Conservation (phyloP, 805 yeast genomes). For the Metschnikowia shivogae region DNA sequence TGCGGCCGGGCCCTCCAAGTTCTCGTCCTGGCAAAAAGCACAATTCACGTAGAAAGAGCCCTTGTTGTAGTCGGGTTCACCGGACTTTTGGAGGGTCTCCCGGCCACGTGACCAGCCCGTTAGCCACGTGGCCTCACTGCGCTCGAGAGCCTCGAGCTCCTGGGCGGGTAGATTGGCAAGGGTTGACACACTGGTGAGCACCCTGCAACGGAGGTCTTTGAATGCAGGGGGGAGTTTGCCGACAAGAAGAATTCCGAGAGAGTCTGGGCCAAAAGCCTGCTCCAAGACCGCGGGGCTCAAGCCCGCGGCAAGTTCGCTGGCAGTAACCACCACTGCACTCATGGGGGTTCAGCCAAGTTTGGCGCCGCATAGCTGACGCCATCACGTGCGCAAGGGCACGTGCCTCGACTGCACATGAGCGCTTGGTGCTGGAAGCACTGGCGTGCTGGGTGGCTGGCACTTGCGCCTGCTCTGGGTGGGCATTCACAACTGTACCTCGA, state of each 20-base stretch:
- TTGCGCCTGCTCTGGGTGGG: too few species aligned
- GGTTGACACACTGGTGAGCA: conserved; percentile 39
- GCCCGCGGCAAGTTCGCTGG: conserved; percentile 29
- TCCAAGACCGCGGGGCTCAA: conserved; percentile 27
- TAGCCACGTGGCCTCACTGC: conserved; percentile 48
- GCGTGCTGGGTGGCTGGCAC: too few species aligned
- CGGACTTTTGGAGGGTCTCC: conserved; percentile 41
- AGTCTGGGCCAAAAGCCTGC: conserved; percentile 51
- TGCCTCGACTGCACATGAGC: too few species aligned
- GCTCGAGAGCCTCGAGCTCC: conserved; percentile 38
- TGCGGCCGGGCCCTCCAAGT: conserved; percentile 44
- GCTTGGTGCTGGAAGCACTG: too few species aligned
- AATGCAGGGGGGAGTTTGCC: conserved; percentile 39
- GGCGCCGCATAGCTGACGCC: neutral
- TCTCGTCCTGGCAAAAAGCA: conserved; percentile 44
- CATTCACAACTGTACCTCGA: too few species aligned
- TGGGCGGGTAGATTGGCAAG: conserved; percentile 38
- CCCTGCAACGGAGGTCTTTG: conserved; percentile 36
- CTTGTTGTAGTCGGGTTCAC: conserved; percentile 46
- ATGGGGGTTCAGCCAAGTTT: conserved; percentile 2
- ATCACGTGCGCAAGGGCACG: neutral
- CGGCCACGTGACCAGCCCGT: conserved; percentile 62
- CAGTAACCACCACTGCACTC: conserved; percentile 27
- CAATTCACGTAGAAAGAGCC: conserved; percentile 60
- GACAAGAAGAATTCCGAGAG: conserved; percentile 52